Evolutionary conservation across 345 rosid genomes (phyloP), one percentile per base, ranked within the genome.

Genomic region (Mercurialis annua): DNA sequence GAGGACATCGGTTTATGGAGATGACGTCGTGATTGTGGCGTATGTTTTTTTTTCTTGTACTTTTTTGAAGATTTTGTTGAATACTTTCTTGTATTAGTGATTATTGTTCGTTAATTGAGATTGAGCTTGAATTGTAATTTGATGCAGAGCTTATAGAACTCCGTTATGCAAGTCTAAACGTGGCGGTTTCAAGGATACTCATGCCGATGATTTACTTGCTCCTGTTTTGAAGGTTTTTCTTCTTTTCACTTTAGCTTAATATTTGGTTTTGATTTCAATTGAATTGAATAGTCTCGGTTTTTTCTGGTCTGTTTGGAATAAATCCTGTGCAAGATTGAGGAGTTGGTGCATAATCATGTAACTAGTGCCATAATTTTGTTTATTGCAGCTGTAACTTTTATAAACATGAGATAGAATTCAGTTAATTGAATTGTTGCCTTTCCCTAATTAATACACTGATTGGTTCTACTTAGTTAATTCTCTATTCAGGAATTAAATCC

Each of bases 1-100:
- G 33, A 84, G 99, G 74, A 78, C 88, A 15, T 78, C 90, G 59
- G 79, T 68, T 3, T 90, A 77, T 70, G 98, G 91, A 14, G 97
- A 93, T 50, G 97, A 93, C 73, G 88, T 89, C 59, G 98, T 90
- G 64, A 84, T 89, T 53, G 98, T 89, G 17, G 91, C 95, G 98
- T 93, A 80, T 85, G 87, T 83, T 21, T 20, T 30, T 59, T 52
- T 51, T 33, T 69, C 48, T 14, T 7, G 2, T 3, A 11, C 10
- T 46, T 8, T 26, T 9, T 23, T 18, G 18, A 53, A 1, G 1
- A 30, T 54, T 59, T 40, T 20, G 2, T 54, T 40, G 1, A 40
- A 40, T 2, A 40, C n/a, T n/a, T n/a, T n/a, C n/a, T n/a, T n/a
- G n/a, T n/a, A n/a, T n/a, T n/a, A 40, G 11, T 40, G 44, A 40